Percentiles rank a stretch among this genome's conserved stretches.
Evolutionary conservation across 495 filamentous ascomycete species (phyloP).

Genomic region (Pyrenula massariospora): DNA sequence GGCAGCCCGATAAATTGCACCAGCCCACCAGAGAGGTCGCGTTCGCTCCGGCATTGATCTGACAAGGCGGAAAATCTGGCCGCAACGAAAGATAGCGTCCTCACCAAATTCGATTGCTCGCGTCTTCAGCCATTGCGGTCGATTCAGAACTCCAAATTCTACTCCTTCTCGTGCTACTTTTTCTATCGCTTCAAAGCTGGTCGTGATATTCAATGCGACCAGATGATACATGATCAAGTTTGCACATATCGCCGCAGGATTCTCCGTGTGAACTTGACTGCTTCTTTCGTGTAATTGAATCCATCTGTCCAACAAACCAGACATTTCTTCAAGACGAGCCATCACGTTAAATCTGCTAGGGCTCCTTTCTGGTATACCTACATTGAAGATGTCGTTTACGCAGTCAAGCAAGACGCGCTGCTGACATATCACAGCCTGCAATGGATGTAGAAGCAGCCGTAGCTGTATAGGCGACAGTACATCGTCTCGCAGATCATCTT

Average conservation of each 20-base stretch:
- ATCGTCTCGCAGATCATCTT: constrained; percentile 25
- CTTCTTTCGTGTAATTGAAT: constrained; percentile 32
- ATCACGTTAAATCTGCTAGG: constrained; percentile 24
- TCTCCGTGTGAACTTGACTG: not conserved
- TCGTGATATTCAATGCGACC: constrained; percentile 46
- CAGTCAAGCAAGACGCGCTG: constrained; percentile 34
- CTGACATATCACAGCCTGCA: constrained; percentile 37
- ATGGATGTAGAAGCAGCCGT: constrained; percentile 37
- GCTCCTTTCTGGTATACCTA: not conserved
- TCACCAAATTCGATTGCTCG: constrained; percentile 41
- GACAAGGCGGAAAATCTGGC: constrained; percentile 43
- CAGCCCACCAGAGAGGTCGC: constrained; percentile 42
- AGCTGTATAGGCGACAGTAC: constrained; percentile 33
- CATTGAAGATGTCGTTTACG: constrained; percentile 19
- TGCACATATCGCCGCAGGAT: constrained; percentile 25
- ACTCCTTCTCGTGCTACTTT: constrained; percentile 39
- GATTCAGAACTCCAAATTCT: constrained; percentile 8
- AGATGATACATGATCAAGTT: constrained; percentile 55
- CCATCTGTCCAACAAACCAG: constrained; percentile 44
- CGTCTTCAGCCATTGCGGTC: constrained; percentile 17
- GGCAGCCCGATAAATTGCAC: constrained; percentile 38
- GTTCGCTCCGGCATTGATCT: constrained; percentile 27
- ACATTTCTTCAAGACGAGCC: constrained; percentile 38
- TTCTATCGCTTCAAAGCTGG: constrained; percentile 49
- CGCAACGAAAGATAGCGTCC: constrained; percentile 47